phyloP scores from a whole-genome alignment of 2,329 filamentous ascomycete species.

The Rasamsonia emersonii region DNA sequence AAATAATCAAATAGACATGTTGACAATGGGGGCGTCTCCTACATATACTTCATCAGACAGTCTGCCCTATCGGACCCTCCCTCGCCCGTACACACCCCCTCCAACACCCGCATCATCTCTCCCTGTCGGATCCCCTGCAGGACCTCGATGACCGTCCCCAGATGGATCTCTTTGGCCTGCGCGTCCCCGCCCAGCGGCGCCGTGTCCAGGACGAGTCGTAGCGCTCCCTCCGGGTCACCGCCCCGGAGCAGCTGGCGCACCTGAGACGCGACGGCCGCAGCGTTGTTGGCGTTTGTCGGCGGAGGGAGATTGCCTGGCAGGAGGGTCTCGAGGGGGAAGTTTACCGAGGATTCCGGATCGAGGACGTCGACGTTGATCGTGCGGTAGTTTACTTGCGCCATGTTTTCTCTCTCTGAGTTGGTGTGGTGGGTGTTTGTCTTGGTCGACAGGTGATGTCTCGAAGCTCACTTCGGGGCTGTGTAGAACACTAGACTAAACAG shows the following conservation, averaged over 20 bases:
- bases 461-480: background rate
- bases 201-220: constrained; percentile 75
- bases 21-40: constrained; percentile 31
- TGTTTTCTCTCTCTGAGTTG: constrained; percentile 15
- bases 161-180: constrained; percentile 66
- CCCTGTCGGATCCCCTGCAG: constrained; percentile 92
- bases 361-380: constrained; percentile 92
- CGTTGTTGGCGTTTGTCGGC: constrained; percentile 67
- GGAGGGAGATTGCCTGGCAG: constrained; percentile 60
- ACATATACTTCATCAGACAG: constrained; percentile 97
- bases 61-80: constrained; percentile 81
- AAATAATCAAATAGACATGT: background rate
- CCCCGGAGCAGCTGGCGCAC: constrained; percentile 80
- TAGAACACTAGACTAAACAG: background rate
- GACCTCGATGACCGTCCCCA: constrained; percentile 84
- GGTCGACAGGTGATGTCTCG: background rate
- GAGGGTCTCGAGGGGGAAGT: constrained; percentile 83
- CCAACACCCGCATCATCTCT: constrained; percentile 85
- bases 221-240: constrained; percentile 77
- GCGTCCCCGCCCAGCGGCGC: constrained; percentile 58
- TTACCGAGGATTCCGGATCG: constrained; percentile 79
- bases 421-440: background rate
- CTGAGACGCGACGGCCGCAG: constrained; percentile 68
- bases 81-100: constrained; percentile 66
- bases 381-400: constrained; percentile 56